phyloP scores from a whole-genome alignment of 2,329 filamentous ascomycete species.

The Dactylellina parvicollis region DNA sequence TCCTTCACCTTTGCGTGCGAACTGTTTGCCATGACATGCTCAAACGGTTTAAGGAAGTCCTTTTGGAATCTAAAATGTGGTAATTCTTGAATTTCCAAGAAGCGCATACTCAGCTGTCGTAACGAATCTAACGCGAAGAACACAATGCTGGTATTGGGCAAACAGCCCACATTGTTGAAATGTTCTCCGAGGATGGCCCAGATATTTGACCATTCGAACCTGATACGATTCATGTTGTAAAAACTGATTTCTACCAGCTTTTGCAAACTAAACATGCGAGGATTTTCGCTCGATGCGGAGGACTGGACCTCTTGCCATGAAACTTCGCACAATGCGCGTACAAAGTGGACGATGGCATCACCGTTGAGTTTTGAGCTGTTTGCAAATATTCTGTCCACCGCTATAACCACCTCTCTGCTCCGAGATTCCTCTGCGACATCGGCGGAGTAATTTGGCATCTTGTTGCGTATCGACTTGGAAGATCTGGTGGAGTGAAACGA shows the following conservation, averaged over 20 bases:
- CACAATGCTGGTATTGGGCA: slow-evolving; percentile 94
- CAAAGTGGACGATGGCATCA: slow-evolving; percentile 95
- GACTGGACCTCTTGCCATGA: slow-evolving; percentile 99
- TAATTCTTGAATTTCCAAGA: slow-evolving; percentile 97
- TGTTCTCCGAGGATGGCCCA: slow-evolving; percentile 98
- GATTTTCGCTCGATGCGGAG: slow-evolving; percentile 93
- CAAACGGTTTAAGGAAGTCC: slow-evolving; percentile 97
- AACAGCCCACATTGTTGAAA: slow-evolving; percentile 97
- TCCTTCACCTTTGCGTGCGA: slow-evolving; percentile 93
- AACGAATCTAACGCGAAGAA: slow-evolving; percentile 97
- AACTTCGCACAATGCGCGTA: slow-evolving; percentile 88
- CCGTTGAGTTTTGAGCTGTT: slow-evolving; percentile 93
- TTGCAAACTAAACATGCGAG: slow-evolving; percentile 94
- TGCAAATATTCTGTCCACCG: slow-evolving; percentile 94
- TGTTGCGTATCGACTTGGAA: slow-evolving; percentile 60
- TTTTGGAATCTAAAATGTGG: slow-evolving; percentile 99
- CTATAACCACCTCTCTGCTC: slow-evolving; percentile 90
- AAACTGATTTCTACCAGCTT: slow-evolving; percentile 99
- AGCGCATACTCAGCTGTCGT: slow-evolving; percentile 95
- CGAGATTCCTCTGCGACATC: slow-evolving; percentile 92
- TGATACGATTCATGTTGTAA: slow-evolving; percentile 98
- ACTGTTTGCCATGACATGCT: slow-evolving; percentile 95
- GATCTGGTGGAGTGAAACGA: slow-evolving; percentile 57
- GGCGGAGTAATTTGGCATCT: slow-evolving; percentile 69
- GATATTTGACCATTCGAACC: slow-evolving; percentile 97